Base-by-base conservation (phyloP, 129 eudicot genomes). In the Rutidosis leptorrhynchoides region DNA sequence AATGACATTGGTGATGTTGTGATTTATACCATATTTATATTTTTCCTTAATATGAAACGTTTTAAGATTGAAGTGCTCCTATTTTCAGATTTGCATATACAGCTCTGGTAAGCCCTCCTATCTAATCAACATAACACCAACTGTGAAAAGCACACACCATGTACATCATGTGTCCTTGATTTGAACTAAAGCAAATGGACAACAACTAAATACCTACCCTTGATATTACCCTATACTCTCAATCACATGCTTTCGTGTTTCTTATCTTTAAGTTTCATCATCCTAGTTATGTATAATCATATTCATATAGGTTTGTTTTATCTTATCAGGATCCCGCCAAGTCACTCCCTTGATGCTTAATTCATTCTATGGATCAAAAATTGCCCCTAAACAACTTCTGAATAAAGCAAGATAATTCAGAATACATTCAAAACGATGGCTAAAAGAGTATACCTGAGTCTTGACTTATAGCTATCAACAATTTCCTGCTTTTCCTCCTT, bases 401-500 rank as follows among this genome's bases (percentile, higher is more conserved):
- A 3, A 29, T n/a, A 30, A 64, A 23, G 23, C 29, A 46, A 21
- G 7, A 60, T 30, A 22, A 46, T 5, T 43, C 22, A 28, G 43
- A 28, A 43, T 15, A 74, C 15, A 46, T 23, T 22, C 6, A 29
- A 24, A 37, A 55, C 49, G 56, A 67, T 70, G 59, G 32, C 19
- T 32, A 28, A 16, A 56, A 49, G 14, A 27, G 15, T 23, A 58
- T 80, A 90, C 97, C 83, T 86, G 80, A 90, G 95, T 71, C 63
- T 90, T 58, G 83, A 74, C 79, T 81, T 90, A 81, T 90, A 90
- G 75, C 79, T 88, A 54, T 83, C 83, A 19, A 93, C 79, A 52
- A 93, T 88, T 65, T 85, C 89, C 58, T 80, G 82, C 71, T 93
- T 88, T 68, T 93, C 96, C 49, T 88, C 96, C 60, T 80, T 84